These are phyloP conservation scores for Ramalina intermedia DNA, from an alignment of 495 filamentous ascomycete genomes.

Conservation along the genomic window DNA sequence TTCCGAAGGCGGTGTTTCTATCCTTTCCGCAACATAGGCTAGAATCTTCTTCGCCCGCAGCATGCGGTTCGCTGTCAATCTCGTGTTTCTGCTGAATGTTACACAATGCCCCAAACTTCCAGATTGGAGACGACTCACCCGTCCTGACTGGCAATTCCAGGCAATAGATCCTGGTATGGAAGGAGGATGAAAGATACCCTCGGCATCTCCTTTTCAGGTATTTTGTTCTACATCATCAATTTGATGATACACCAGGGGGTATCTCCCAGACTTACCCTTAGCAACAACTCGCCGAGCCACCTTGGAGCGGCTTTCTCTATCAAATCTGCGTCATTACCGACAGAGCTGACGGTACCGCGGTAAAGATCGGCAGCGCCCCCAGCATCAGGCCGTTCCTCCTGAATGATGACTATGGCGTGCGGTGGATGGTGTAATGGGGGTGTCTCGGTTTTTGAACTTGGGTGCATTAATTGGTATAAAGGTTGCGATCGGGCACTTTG, in stretches of 20 bases:
- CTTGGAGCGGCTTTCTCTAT: slow-evolving; percentile 74
- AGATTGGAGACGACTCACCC: slow-evolving; percentile 22
- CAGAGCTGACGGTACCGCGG: slow-evolving; percentile 64
- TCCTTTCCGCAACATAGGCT: slow-evolving; percentile 78
- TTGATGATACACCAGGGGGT: background rate
- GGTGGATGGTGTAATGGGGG: slow-evolving; percentile 68
- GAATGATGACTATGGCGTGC: slow-evolving; percentile 76
- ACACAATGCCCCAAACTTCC: slow-evolving; percentile 5
- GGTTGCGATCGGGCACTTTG: slow-evolving; percentile 36
- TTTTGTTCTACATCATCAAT: slow-evolving; percentile 44
- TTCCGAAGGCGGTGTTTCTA: slow-evolving; percentile 45
- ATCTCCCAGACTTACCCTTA: slow-evolving; percentile 38
- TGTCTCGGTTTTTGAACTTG: slow-evolving; percentile 70
- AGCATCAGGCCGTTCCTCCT: slow-evolving; percentile 77
- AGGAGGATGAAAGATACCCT: slow-evolving; percentile 87
- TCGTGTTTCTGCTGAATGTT: slow-evolving; percentile 45
- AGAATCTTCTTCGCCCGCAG: slow-evolving; percentile 90
- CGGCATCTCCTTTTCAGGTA: slow-evolving; percentile 77
- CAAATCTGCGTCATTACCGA: slow-evolving; percentile 63
- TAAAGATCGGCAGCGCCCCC: slow-evolving; percentile 89
- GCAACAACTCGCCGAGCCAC: slow-evolving; percentile 84
- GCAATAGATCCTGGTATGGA: slow-evolving; percentile 66
- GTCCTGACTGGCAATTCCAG: slow-evolving; percentile 50
- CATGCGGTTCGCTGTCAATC: slow-evolving; percentile 95
- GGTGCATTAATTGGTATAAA: slow-evolving; percentile 53